A percentile compares a stretch with the other conserved stretches of the same genome.
Conservation (phyloP, 371 early-diverging fungal genomes). For the Mortierella sp. region DNA sequence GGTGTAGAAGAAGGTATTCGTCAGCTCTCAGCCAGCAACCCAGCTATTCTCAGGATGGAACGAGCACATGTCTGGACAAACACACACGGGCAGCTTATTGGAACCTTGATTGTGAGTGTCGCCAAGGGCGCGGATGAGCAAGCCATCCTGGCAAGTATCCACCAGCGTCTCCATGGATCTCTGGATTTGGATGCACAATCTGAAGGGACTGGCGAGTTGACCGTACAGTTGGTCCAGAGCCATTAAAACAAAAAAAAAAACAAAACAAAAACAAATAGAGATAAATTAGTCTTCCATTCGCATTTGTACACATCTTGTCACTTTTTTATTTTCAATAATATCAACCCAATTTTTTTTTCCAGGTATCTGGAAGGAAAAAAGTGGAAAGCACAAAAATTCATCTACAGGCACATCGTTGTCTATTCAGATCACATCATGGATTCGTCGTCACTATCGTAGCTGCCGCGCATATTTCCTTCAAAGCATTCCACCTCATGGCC, state of each 20-base stretch:
- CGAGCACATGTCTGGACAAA: slow-evolving; percentile 76
- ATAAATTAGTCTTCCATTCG: background rate
- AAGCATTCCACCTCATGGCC: slow-evolving; percentile 27
- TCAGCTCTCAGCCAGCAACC: slow-evolving; percentile 61
- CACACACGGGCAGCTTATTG: slow-evolving; percentile 70
- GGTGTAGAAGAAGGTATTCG: slow-evolving; percentile 51
- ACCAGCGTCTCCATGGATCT: slow-evolving; percentile 65
- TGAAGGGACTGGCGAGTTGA: slow-evolving; percentile 63
- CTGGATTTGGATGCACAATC: slow-evolving; percentile 58
- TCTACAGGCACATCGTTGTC: background rate
- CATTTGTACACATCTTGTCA: slow-evolving; percentile 1
- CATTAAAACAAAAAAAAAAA: too few species aligned
- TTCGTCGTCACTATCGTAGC: slow-evolving; percentile 47
- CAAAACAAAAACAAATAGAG: background rate
- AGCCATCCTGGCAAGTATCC: slow-evolving; percentile 61
- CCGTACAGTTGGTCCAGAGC: slow-evolving; percentile 55
- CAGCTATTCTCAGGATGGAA: slow-evolving; percentile 62
- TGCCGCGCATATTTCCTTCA: slow-evolving; percentile 24
- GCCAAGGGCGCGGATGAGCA: slow-evolving; percentile 70
- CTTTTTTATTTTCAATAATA: slow-evolving; percentile 1
- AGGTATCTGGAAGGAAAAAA: background rate
- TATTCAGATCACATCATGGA: slow-evolving; percentile 15
- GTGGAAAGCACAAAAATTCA: background rate
- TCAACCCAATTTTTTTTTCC: background rate
- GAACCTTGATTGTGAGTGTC: slow-evolving; percentile 66